phyloP scores from a whole-genome alignment of 106 monocot species.

The Narthecium ossifragum region DNA sequence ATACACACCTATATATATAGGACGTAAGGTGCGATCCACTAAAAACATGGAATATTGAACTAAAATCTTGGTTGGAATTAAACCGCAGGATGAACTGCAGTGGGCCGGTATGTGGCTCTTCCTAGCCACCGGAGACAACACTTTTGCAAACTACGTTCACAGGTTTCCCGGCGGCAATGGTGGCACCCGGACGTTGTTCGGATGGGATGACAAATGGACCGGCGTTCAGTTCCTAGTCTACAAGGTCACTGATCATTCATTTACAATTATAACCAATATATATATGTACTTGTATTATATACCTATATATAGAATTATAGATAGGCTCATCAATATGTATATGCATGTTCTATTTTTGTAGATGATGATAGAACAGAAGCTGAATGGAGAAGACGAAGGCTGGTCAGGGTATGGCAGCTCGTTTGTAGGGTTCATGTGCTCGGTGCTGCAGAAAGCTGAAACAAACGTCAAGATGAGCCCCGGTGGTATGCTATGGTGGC shows the following conservation, averaged over 20 bases:
- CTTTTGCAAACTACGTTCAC: slow-evolving; percentile 34
- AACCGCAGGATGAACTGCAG: slow-evolving; percentile 52
- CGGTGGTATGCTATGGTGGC: slow-evolving; percentile 52
- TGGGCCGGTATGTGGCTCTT: slow-evolving; percentile 87
- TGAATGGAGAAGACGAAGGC: neutral
- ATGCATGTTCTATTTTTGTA: no score
- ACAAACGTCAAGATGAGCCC: slow-evolving; percentile 42
- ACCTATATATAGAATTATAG: no score
- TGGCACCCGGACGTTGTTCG: slow-evolving; percentile 38
- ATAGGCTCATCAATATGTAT: no score
- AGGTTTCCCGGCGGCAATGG: slow-evolving; percentile 21
- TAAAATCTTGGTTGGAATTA: no score
- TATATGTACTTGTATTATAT: no score
- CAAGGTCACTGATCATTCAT: slow-evolving; percentile 14
- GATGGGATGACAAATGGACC: slow-evolving; percentile 75
- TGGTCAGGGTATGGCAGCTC: slow-evolving; percentile 28
- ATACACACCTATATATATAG: no score
- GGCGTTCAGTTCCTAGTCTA: slow-evolving; percentile 56
- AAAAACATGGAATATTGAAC: no score
- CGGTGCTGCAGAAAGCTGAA: slow-evolving; percentile 42
- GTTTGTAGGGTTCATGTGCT: slow-evolving; percentile 55
- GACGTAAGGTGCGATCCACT: no score
- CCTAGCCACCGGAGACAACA: slow-evolving; percentile 42
- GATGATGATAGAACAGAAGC: slow-evolving; percentile 37
- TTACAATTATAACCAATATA: no score